These are phyloP conservation scores for Carpinus fangiana DNA, from an alignment of 306 rosid species.

Conservation along the genomic window DNA sequence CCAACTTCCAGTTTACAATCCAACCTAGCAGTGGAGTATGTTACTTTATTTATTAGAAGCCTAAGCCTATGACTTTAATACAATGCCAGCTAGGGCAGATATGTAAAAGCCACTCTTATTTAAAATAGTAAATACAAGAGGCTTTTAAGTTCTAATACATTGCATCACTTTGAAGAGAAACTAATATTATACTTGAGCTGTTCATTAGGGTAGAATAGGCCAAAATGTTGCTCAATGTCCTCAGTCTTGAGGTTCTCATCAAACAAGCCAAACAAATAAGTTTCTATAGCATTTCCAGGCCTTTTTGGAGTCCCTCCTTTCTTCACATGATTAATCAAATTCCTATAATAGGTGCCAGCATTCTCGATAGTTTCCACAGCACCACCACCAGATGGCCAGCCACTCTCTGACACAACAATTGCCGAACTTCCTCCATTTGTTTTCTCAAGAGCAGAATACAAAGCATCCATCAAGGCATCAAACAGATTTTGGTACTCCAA, in stretches of 20 bases:
- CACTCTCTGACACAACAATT: constrained; percentile 45
- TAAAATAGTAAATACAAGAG: background rate
- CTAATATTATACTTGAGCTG: constrained; percentile 24
- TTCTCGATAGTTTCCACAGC: constrained; percentile 18
- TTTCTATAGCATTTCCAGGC: constrained; percentile 32
- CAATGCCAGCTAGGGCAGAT: background rate
- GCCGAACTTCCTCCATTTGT: constrained; percentile 23
- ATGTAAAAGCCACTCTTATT: background rate
- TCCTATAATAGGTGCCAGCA: constrained; percentile 29
- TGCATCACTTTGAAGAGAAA: constrained; percentile 2
- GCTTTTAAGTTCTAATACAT: background rate
- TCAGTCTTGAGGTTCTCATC: constrained; percentile 31
- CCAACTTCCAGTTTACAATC: no score
- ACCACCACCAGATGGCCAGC: constrained; percentile 43
- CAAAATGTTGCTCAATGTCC: constrained; percentile 38
- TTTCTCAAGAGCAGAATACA: constrained; percentile 37
- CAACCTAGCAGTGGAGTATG: no score
- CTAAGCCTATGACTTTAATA: background rate
- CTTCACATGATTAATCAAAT: constrained; percentile 34
- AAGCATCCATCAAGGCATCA: constrained; percentile 37
- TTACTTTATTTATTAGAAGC: background rate
- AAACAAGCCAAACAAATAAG: constrained; percentile 36
- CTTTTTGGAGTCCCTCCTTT: constrained; percentile 32
- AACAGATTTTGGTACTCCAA: constrained; percentile 11
- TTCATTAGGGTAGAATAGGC: constrained; percentile 37